These are phyloP conservation scores for Suillus ampliporus DNA, from an alignment of 768 basidiomycete genomes.

Conservation along the genomic window DNA sequence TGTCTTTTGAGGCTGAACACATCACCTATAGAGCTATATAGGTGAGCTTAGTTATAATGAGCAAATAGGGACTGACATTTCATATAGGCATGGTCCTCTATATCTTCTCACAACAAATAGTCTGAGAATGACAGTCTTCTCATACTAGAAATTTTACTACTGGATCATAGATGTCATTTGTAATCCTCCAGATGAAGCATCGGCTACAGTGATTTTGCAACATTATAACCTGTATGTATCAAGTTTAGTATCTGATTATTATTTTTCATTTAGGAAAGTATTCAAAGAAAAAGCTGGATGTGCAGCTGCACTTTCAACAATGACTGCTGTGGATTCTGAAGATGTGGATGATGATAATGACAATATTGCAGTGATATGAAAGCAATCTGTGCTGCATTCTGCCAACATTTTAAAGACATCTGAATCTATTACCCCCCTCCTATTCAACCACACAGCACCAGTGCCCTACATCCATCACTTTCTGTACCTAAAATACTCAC, in stretches of 20 bases:
- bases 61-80: too few relatives aligned
- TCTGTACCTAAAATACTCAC: too few relatives aligned
- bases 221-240: conserved; percentile 12
- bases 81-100: conserved; percentile 7
- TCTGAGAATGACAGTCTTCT: conserved; percentile 10
- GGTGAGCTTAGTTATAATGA: not conserved
- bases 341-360: not conserved
- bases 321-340: not conserved
- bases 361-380: not conserved
- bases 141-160: conserved; percentile 14
- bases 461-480: too few relatives aligned
- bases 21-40: conserved; percentile 10
- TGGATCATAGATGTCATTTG: conserved; percentile 2
- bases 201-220: not conserved
- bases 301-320: not conserved
- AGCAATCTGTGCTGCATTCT: not conserved
- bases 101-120: conserved; percentile 13
- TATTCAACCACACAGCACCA: too few relatives aligned
- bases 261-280: not conserved
- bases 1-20: not conserved
- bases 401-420: not conserved
- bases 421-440: not conserved
- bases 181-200: not conserved
- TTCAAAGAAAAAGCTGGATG: not conserved
- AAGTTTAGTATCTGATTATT: not conserved